Base-by-base conservation (phyloP, 179 eudicot species). In the Corrigiola litoralis region DNA sequence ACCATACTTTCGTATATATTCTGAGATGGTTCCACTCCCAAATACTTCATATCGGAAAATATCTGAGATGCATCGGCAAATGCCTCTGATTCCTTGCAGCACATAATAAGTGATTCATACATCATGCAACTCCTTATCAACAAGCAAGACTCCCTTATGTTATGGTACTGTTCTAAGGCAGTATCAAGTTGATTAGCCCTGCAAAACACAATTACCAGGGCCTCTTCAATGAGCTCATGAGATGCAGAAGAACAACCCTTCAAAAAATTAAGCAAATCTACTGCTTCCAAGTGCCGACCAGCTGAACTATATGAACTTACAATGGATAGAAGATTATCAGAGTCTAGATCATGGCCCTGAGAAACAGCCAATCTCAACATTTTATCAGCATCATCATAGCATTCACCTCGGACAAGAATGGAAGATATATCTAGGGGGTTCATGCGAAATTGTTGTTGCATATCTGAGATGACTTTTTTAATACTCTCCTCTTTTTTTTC, bases 61-160 rank as follows among this genome's bases (percentile, higher is more conserved):
- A 95, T 72, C 75, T 95, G 99, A 82, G 90, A 91, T 79, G 97
- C 95, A 66, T 79, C 86, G 65, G 82, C 73, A 74, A 77, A 78
- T 24, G 64, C 69, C 64, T 87, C 87, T 41, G 69, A 77, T 74
- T 91, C 90, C 58, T 76, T 77, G 50, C 99, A 95, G 73, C 82
- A 79, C 67, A 64, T 79, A 61, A 95, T 83, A 36, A 95, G 84
- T 74, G 85, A 75, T 61, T 95, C 96, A 55, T 79, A 95, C 90
- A 91, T 85, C 45, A 77, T 44, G 66, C 70, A 72, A 58, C 81
- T 81, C 54, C 85, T 72, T 71, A 25, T 29, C 67, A 62, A 80
- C 70, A 74, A 74, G 27, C 71, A 69, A 49, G 76, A 55, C 17
- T 72, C 77, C 59, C 61, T 65, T 47, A 68, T 66, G 69, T 78